Percentiles rank a stretch among this genome's conserved stretches.
Evolutionary conservation across 1,284 basidiomycete genomes (phyloP).

Genomic region (Rhodotorula mucilaginosa): DNA sequence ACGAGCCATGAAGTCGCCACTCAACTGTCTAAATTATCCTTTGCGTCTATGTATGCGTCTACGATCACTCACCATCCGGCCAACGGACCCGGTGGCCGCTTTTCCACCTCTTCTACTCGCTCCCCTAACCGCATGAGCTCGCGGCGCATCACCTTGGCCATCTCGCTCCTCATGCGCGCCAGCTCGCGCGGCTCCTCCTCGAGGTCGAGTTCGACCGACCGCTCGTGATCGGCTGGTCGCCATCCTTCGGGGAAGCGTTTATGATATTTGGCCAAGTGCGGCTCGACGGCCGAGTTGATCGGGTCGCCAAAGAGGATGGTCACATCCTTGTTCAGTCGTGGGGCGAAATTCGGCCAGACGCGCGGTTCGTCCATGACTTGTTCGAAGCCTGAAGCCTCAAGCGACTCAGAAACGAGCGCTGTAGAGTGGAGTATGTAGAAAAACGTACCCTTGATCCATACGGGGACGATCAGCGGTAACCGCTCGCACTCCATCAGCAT

Average conservation of each 20-base stretch:
- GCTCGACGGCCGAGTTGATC: conserved; percentile 52
- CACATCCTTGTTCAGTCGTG: conserved; percentile 65
- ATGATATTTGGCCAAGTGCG: conserved; percentile 31
- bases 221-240: conserved; percentile 27
- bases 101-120: conserved; percentile 12
- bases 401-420: too few relatives aligned
- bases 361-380: conserved; percentile 83
- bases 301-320: conserved; percentile 71
- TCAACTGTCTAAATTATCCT: too few relatives aligned
- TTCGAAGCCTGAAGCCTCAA: conserved; percentile 65
- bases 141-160: conserved; percentile 36
- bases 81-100: conserved; percentile 7
- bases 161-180: conserved; percentile 33
- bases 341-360: conserved; percentile 64
- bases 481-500: conserved; percentile 72
- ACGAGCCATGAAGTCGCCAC: neutral
- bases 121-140: conserved; percentile 38
- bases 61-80: conserved; percentile 9
- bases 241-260: conserved; percentile 15
- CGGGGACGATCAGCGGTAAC: conserved; percentile 80
- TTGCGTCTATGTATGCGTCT: neutral
- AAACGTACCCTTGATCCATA: conserved; percentile 75
- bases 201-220: conserved; percentile 27
- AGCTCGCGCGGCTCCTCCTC: conserved; percentile 34
- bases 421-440: neutral